Evolutionary conservation across 2,329 filamentous ascomycete species (phyloP).

Genomic region (Aspergillus tanneri): DNA sequence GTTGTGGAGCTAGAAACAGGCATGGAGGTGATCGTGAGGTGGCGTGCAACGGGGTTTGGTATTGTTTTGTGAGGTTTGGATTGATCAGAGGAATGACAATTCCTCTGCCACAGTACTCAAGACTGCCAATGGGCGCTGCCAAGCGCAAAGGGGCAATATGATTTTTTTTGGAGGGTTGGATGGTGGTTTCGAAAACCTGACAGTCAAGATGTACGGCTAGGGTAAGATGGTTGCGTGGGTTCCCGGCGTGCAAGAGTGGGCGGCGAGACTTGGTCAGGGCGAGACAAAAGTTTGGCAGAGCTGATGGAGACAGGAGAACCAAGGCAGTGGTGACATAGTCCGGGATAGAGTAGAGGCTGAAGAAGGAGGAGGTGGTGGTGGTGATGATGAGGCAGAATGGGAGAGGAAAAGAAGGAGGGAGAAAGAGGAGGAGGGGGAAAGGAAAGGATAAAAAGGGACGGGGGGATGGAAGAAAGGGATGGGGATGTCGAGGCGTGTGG

Average conservation of each 20-base stretch:
- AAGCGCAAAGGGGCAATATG: slow-evolving; percentile 15
- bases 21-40: slow-evolving; percentile 14
- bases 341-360: slow-evolving; percentile 23
- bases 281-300: slow-evolving; percentile 32
- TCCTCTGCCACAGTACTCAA: too few species aligned
- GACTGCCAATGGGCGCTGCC: too few species aligned
- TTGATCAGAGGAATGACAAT: too few species aligned
- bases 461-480: slow-evolving; percentile 31
- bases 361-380: slow-evolving; percentile 7
- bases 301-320: slow-evolving; percentile 23
- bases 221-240: slow-evolving; percentile 12
- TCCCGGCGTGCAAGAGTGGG: slow-evolving; percentile 20
- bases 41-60: background rate
- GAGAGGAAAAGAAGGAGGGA: slow-evolving; percentile 15
- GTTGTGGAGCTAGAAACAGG: slow-evolving; percentile 29
- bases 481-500: slow-evolving; percentile 26
- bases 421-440: slow-evolving; percentile 16
- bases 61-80: background rate
- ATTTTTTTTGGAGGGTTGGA: slow-evolving; percentile 6
- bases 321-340: slow-evolving; percentile 34
- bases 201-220: slow-evolving; percentile 5
- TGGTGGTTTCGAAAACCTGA: too few species aligned
- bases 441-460: slow-evolving; percentile 20
- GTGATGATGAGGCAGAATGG: slow-evolving; percentile 13
- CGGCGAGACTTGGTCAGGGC: slow-evolving; percentile 33